Base-by-base conservation (phyloP, 1,284 basidiomycete genomes). In the Rhodotorula sp. region DNA sequence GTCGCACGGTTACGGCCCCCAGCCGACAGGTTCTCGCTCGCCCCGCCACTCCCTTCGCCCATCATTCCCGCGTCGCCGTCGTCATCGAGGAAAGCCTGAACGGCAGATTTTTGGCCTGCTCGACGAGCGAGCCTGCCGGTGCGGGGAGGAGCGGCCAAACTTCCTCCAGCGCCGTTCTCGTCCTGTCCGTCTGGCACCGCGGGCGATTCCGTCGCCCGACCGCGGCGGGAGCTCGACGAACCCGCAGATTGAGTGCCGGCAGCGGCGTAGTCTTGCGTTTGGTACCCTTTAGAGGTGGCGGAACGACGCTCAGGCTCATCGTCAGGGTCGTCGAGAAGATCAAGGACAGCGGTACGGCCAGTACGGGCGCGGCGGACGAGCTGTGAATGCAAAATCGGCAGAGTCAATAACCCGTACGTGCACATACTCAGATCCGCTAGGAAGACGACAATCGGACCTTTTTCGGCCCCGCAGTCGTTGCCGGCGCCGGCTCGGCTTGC, bases 351-450 rank as follows among this genome's bases (percentile, higher is more conserved):
- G 17, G 30, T 44, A 18, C 60, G 54, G 4, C 54, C 55, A 14
- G 66, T 67, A 26, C 53, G 55, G 14, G 66, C 66, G 5, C 66
- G 60, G 6, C 66, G 54, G 10, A 46, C 57, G 29, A 67, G 60
- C 66, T 58, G 56, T 10, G 0, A 22, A 33, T 18, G 4, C 20
- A 15, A 4, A 5, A 10, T 49, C 14, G 20, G 42, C 44, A 5
- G 6, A 4, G 20, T 7, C 8, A 4, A 6, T 29, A 10, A 18
- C 17, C 7, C 22, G 15, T 3, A 8, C 4, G 22, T 4, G 46
- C 20, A 33, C n/a, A 24, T 4, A 33, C 33, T 33, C 33, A 33
- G 33, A 4, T 33, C 10, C 8, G 37, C 37, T 10, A 37, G 37
- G 54, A 10, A 10, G 30, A 6, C 26, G 4, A 18, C 5, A 17